These are phyloP conservation scores for Pseudogymnoascus sp. DNA, from an alignment of 2,329 filamentous ascomycete genomes.

Conservation along the genomic window DNA sequence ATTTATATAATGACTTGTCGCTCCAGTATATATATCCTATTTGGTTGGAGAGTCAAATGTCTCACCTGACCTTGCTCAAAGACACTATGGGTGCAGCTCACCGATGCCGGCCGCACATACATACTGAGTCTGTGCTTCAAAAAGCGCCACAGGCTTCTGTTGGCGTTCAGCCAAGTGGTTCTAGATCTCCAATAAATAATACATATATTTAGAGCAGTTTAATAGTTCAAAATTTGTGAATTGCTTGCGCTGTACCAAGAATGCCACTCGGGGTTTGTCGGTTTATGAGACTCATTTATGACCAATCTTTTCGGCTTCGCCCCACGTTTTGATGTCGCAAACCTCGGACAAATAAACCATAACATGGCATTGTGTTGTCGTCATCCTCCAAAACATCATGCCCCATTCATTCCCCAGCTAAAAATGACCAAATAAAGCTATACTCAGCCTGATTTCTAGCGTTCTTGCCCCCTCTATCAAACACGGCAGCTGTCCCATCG, in stretches of 20 bases:
- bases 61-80: neutral
- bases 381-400: neutral
- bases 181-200: neutral
- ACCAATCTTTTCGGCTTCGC: neutral
- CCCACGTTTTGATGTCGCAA: neutral
- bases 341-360: neutral
- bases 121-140: neutral
- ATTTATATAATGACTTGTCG: neutral
- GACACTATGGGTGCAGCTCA: neutral
- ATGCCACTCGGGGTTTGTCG: neutral
- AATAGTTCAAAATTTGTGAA: neutral
- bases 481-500: neutral
- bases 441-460: neutral
- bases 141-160: neutral
- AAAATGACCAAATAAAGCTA: neutral
- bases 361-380: neutral
- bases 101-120: neutral
- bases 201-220: neutral
- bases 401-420: neutral
- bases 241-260: neutral
- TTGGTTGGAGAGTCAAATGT: neutral
- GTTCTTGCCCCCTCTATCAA: neutral
- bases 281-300: neutral
- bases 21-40: neutral
- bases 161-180: neutral